phyloP scores from a whole-genome alignment of 768 basidiomycete species.

The Tephrocybe sp. region DNA sequence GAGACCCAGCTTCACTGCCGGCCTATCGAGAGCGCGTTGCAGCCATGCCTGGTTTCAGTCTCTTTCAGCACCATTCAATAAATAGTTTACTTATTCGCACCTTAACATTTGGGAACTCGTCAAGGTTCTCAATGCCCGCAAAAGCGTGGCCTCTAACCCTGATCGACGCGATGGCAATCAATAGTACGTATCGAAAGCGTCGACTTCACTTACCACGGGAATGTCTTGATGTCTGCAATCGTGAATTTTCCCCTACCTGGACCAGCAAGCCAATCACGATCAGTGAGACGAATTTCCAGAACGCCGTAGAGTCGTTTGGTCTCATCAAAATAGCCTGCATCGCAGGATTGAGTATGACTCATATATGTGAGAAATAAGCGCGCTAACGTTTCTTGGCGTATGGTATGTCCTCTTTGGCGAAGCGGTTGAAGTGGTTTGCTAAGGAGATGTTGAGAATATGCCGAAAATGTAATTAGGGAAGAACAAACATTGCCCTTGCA shows the following conservation, averaged over 20 bases:
- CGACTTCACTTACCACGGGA: constrained; percentile 51
- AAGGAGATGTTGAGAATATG: not conserved
- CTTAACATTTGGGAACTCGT: constrained; percentile 25
- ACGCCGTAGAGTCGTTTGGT: constrained; percentile 84
- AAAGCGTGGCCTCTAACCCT: constrained; percentile 56
- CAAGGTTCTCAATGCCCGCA: constrained; percentile 31
- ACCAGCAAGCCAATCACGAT: constrained; percentile 81
- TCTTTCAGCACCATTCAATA: not conserved
- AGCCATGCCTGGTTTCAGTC: constrained; percentile 22
- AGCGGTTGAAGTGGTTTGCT: constrained; percentile 73
- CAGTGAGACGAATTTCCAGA: constrained; percentile 72
- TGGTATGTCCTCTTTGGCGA: constrained; percentile 65
- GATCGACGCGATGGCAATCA: not conserved
- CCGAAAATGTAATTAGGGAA: not conserved
- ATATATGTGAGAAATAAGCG: constrained; percentile 16
- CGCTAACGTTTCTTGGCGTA: constrained; percentile 70
- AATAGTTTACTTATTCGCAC: constrained; percentile 10
- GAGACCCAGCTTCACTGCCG: constrained; percentile 21
- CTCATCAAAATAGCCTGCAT: constrained; percentile 74
- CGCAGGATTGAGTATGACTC: constrained; percentile 10
- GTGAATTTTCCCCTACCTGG: constrained; percentile 64
- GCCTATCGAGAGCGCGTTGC: constrained; percentile 17
- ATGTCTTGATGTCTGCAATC: constrained; percentile 71
- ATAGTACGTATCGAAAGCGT: not conserved
- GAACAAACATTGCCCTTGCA: constrained; percentile 67